Evolutionary conservation across 2,329 filamentous ascomycete genomes (phyloP), one percentile per base, ranked within the genome.

Genomic region (Colletotrichum tropicicola): DNA sequence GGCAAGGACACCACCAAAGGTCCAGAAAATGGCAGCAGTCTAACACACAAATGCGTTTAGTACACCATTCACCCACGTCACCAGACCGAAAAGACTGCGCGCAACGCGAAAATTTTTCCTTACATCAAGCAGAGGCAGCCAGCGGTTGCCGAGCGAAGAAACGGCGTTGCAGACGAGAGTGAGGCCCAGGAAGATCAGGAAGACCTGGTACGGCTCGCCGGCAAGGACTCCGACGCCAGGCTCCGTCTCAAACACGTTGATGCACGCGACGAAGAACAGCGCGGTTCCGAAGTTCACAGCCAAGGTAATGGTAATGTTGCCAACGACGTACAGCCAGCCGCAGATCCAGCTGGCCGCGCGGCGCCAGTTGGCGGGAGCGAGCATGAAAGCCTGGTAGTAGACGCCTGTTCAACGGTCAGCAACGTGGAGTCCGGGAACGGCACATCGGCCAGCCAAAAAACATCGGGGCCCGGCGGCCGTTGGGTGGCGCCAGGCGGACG

Each of bases 231-330:
- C 78, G 10, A 76, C 74, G 44, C 80, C 83, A 6, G 78, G 75
- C 35, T 77, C 74, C 3, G 76, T 75, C 59, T 85, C 78, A 63
- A 87, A 88, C 35, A 88, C 82, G 62, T 87, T 86, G 75, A 88
- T 73, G 71, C 84, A 86, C 13, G 79, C 82, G 59, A 86, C 81
- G 62, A 87, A 76, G 74, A 88, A 85, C 68, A 93, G 87, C 0
- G 89, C 91, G 4, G 92, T 93, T 6, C 91, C 92, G 71, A 93
- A 94, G 80, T 92, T 92, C 73, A 93, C 91, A n/a, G 91, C 87
- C n/a, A 93, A 82, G 0, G 91, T 93, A 70, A 94, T 94, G 69
- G 90, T 93, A 75, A 93, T 90, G 78, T 94, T 94, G 63, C 92
- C 92, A 54, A 93, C 88, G 17, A 92, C 86, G 73, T 92, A 94